Conservation (phyloP, 164 flowering plant species). For the Vitis labrusca region DNA sequence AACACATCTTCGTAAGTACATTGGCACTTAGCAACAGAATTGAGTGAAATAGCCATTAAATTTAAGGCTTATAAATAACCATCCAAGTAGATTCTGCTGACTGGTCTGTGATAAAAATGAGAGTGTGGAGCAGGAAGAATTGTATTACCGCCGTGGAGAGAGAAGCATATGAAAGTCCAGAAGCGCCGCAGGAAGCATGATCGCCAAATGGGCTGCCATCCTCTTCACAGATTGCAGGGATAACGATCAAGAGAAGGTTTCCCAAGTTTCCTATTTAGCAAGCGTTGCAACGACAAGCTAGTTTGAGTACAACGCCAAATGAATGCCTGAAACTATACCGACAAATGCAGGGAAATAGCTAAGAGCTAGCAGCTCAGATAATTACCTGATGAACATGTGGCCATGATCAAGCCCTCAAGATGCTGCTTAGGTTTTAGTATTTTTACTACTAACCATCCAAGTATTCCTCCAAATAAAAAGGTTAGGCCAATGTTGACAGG, state of each 20-base stretch:
- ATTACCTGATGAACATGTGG: conserved; percentile 77
- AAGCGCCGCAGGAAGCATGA: conserved; percentile 34
- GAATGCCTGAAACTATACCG: not conserved
- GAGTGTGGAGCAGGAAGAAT: not conserved
- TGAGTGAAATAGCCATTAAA: too few species aligned
- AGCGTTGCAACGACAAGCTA: not conserved
- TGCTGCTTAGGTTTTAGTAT: conserved; percentile 65
- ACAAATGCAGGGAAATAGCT: not conserved
- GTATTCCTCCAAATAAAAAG: conserved; percentile 67
- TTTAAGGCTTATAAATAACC: too few species aligned
- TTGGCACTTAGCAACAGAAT: not conserved
- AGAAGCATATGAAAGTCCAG: conserved; percentile 83
- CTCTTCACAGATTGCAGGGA: conserved; percentile 82
- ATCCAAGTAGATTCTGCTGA: too few species aligned
- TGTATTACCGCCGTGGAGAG: conserved; percentile 93
- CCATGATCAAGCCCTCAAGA: conserved; percentile 75
- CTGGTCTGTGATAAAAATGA: not conserved
- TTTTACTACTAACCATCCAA: conserved; percentile 86
- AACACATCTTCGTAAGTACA: not conserved
- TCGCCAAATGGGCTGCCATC: conserved; percentile 76
- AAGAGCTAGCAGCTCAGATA: not conserved
- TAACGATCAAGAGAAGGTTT: conserved; percentile 68
- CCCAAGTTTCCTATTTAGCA: conserved; percentile 77
- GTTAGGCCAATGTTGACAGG: conserved; percentile 79
- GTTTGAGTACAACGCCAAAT: not conserved